Conservation (phyloP, 345 rosid genomes). For the Populus ilicifolia region DNA sequence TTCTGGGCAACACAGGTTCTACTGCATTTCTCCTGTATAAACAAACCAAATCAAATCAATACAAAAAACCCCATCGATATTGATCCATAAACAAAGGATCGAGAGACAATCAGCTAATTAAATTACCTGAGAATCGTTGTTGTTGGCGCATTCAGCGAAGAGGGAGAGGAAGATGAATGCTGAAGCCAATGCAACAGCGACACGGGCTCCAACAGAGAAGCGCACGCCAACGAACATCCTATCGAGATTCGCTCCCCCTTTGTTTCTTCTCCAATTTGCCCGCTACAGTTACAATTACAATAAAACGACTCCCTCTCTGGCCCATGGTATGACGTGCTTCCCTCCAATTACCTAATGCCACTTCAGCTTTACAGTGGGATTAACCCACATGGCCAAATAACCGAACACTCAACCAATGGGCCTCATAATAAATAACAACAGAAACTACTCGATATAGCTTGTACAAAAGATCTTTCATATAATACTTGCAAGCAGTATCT, state of each 20-base stretch:
- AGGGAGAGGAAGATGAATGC: conserved; percentile 36
- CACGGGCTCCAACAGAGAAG: conserved; percentile 10
- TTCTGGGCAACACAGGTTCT: conserved; percentile 57
- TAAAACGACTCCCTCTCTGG: no score
- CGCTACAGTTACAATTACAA: no score
- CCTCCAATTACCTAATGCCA: no score
- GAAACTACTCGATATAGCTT: no score
- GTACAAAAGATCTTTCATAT: no score
- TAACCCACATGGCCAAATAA: no score
- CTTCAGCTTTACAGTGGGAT: no score
- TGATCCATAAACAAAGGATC: neutral
- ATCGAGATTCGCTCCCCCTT: neutral
- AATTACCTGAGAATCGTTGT: conserved; percentile 43
- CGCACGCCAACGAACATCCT: conserved; percentile 21
- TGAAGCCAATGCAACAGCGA: conserved; percentile 26
- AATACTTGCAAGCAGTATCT: no score
- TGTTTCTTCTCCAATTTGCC: neutral
- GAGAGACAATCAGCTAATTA: neutral
- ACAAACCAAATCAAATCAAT: neutral
- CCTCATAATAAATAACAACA: no score
- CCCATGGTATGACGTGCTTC: no score
- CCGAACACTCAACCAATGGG: no score
- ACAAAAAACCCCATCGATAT: neutral
- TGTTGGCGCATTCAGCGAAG: conserved; percentile 27
- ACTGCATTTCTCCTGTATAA: conserved; percentile 62